A percentile compares a stretch with the other conserved stretches of the same genome.
Conservation (phyloP, 2,329 filamentous ascomycete species). For the Xylaria polymorpha region DNA sequence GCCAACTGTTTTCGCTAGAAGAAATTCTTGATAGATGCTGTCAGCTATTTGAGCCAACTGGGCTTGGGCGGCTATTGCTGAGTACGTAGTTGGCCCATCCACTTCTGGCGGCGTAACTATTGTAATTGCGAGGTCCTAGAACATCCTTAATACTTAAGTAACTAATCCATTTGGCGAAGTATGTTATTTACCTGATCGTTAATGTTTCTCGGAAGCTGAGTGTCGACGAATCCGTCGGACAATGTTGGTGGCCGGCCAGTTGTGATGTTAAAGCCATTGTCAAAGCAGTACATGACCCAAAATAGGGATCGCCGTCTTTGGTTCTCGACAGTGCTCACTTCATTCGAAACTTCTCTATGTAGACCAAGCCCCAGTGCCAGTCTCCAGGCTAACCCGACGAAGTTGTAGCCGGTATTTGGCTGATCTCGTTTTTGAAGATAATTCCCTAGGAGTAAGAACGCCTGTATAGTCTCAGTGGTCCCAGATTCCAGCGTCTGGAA, state of each 20-base stretch:
- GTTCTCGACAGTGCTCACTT: constrained; percentile 8
- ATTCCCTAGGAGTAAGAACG: constrained; percentile 20
- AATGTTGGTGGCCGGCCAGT: constrained; percentile 20
- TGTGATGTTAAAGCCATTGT: constrained; percentile 26
- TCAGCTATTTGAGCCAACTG: constrained; percentile 12
- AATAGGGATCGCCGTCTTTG: constrained; percentile 18
- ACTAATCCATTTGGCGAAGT: too few species aligned
- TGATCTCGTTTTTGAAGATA: constrained; percentile 26
- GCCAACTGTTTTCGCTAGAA: constrained; percentile 24
- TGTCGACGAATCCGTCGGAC: constrained; percentile 21
- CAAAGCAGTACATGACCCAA: constrained; percentile 22
- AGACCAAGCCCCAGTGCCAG: constrained; percentile 21
- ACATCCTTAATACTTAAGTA: too few species aligned
- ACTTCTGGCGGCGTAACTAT: too few species aligned
- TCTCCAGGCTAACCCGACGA: constrained; percentile 20
- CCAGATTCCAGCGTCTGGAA: constrained; percentile 21
- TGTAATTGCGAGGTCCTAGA: too few species aligned
- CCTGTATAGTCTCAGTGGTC: constrained; percentile 21
- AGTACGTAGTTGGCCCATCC: neutral
- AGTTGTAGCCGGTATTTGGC: constrained; percentile 23
- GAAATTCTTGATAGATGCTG: constrained; percentile 24
- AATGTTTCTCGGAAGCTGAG: constrained; percentile 10
- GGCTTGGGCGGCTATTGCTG: constrained; percentile 21
- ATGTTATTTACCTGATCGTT: constrained; percentile 3
- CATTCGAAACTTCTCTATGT: constrained; percentile 17